Evolutionary conservation across 139 green algal species (phyloP), one percentile per base, ranked within the genome.

Genomic region (Deuterostichococcus epilithicus): DNA sequence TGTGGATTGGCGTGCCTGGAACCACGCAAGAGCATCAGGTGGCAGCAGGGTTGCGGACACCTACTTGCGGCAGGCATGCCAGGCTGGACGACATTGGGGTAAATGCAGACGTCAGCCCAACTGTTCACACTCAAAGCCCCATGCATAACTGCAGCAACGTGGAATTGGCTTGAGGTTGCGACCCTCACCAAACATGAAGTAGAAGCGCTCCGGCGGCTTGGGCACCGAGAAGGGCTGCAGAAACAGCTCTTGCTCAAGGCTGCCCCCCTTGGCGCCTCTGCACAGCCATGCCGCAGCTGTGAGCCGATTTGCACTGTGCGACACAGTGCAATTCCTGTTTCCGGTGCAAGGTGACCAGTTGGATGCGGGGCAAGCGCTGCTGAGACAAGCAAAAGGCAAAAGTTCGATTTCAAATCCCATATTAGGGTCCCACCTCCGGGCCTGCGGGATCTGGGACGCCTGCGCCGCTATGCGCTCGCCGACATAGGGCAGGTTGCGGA

Each of bases 141-240:
- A 52, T 52, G 13, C 42, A 52, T n/a, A 52, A 52, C 13, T 52
- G 42, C 42, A 52, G 8, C 42, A 52, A 52, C 8, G 13, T 8
- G 13, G 13, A 8, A 63, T n/a, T 30, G 28, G 52, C 28, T 28
- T 63, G 3, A 5, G 10, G 10, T 63, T 3, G 28, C 18, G 52
- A 28, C 52, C 5, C 52, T 34, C 5, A 30, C 73, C 34, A 75
- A 98, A 98, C 23, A 88, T 72, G 81, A 94, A 98, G 84, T 99
- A 99, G 76, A 97, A 91, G 37, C 95, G 88, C 30, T 83, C 65
- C 0, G 87, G 84, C 34, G 80, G 44, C 59, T 83, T 86, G 37
- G 83, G 80, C 22, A 85, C 70, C 6, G 90, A 80, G 52, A 97
- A 37, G 1, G 90, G 87, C 23, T 81, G 75, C 33, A 93, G 80